Base-by-base conservation (phyloP, 1,139 yeast species). In the Diutina mesorugosa region DNA sequence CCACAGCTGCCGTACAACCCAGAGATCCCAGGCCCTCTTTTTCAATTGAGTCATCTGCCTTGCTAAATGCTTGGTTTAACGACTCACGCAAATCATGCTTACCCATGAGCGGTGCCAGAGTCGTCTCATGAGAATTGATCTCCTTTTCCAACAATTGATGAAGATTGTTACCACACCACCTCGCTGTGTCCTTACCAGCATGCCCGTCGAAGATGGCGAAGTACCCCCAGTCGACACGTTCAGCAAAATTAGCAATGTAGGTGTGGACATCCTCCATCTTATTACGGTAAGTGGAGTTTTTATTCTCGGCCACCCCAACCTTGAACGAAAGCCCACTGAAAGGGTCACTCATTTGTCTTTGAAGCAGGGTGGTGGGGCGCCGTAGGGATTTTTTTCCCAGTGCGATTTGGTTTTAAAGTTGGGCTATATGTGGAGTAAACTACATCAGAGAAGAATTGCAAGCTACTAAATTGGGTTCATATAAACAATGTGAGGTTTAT, bases 241-340 rank as follows among this genome's bases (percentile, higher is more conserved):
- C 95, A 35, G 93, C 95, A 72, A 87, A 93, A 71, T 93, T 90
- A 63, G 95, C 93, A 52, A 90, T 90, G 66, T 87, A 90, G 0
- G 96, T 88, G 68, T 93, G 98, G 10, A 95, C 95, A 68, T 93
- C 99, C 67, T 93, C 99, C 99, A 93, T 93, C 53, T 90, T 84
- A 58, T 87, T 81, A 59, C 99, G 77, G 67, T 85, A 91, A 60
- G 87, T 82, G 30, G 82, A 71, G 69, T 93, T 93, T 62, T 85
- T 84, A 68, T 90, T 93, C 64, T 90, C 97, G 12, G 96, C 84
- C 16, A 91, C 96, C 0, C 97, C 97, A 4, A 90, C 96, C 57
- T 75, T 76, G 66, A 85, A 86, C 9, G 88, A 82, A 47, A 83
- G 73, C 46, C 84, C 82, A 60, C 74, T 67, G 59, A 76, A 76